phyloP scores from a whole-genome alignment of 164 flowering plant species.

The Paratinospora sagittata region DNA sequence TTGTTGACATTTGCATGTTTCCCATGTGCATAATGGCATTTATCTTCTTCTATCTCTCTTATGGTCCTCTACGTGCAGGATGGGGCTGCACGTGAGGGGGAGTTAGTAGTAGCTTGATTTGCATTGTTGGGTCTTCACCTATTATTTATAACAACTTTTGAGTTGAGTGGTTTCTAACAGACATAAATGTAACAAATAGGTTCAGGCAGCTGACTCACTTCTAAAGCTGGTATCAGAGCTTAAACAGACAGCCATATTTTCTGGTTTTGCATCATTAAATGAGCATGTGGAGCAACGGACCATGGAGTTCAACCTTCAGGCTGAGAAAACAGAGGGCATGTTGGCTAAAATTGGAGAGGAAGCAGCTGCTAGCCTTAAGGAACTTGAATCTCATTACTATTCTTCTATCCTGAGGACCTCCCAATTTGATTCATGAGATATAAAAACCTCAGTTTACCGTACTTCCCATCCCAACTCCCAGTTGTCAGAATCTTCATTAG shows the following conservation, averaged over 20 bases:
- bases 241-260: slow-evolving; percentile 93
- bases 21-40: no score
- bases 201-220: slow-evolving; percentile 87
- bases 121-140: no score
- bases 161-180: no score
- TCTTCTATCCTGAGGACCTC: slow-evolving; percentile 45
- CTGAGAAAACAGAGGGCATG: slow-evolving; percentile 56
- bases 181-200: slow-evolving; percentile 40
- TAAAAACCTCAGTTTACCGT: neutral
- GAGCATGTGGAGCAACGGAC: slow-evolving; percentile 86
- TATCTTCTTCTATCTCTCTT: no score
- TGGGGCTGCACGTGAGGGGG: no score
- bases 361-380: slow-evolving; percentile 83
- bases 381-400: slow-evolving; percentile 81
- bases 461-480: neutral
- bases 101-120: no score
- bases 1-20: no score
- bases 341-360: slow-evolving; percentile 77
- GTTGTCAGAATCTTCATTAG: neutral
- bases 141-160: no score
- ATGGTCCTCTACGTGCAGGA: no score
- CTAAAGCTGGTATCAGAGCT: slow-evolving; percentile 92
- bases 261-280: slow-evolving; percentile 85
- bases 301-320: slow-evolving; percentile 50
- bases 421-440: slow-evolving; percentile 14